phyloP scores from a whole-genome alignment of 768 basidiomycete species.

The Collybia nuda region DNA sequence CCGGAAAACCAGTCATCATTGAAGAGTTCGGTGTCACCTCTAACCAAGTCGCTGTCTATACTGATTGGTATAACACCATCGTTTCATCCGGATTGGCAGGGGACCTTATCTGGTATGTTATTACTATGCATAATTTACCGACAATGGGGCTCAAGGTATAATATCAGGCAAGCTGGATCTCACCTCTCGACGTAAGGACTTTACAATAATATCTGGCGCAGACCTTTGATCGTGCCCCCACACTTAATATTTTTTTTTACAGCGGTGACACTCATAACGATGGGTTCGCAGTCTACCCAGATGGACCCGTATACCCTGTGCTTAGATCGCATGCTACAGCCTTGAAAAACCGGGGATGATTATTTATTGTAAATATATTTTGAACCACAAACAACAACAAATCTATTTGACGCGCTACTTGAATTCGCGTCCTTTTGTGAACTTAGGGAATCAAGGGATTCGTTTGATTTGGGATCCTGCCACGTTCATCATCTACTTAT shows the following conservation, averaged over 20 bases:
- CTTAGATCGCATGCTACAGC: slow-evolving; percentile 40
- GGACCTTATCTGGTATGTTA: slow-evolving; percentile 54
- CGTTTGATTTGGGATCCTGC: no score
- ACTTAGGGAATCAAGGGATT: no score
- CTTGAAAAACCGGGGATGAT: slow-evolving; percentile 36
- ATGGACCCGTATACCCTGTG: slow-evolving; percentile 40
- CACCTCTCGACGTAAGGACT: slow-evolving; percentile 25
- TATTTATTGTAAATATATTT: no score
- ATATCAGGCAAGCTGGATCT: slow-evolving; percentile 30
- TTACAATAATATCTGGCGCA: neutral
- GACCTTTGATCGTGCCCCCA: neutral
- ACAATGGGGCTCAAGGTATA: neutral
- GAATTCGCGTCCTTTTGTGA: no score
- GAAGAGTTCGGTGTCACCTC: slow-evolving; percentile 65
- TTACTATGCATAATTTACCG: no score
- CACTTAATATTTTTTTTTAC: neutral
- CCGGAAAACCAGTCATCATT: slow-evolving; percentile 60
- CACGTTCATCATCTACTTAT: no score
- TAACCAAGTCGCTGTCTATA: slow-evolving; percentile 46
- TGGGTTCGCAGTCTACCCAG: slow-evolving; percentile 51
- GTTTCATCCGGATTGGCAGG: slow-evolving; percentile 55
- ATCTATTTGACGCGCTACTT: slow-evolving; percentile 23
- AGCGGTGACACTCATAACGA: slow-evolving; percentile 51
- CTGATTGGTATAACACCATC: slow-evolving; percentile 53
- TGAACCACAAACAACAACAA: neutral